phyloP scores from a whole-genome alignment of 2,329 filamentous ascomycete genomes.

The Sclerotinia nivalis region DNA sequence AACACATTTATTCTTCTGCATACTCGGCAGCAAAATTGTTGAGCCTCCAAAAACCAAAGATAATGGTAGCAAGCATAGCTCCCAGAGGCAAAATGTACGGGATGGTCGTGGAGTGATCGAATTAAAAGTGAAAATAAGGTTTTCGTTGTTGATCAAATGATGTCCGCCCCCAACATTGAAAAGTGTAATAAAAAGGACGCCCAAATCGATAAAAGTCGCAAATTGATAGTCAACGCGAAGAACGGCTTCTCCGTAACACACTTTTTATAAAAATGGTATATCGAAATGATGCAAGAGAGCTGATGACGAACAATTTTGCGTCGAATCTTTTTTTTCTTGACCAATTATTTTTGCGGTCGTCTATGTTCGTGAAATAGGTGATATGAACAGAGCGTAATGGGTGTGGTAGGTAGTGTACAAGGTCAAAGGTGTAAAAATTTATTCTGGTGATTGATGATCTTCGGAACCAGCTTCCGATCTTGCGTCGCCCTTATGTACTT shows the following conservation, averaged over 20 bases:
- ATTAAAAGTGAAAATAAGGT: conserved; percentile 14
- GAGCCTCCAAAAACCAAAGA: not conserved
- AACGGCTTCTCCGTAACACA: not conserved
- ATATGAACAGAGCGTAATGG: conserved; percentile 16
- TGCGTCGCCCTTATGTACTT: conserved; percentile 84
- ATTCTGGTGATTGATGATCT: conserved; percentile 57
- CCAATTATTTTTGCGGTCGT: conserved; percentile 13
- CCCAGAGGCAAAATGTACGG: not conserved
- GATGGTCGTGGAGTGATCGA: not conserved
- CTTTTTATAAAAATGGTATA: not conserved
- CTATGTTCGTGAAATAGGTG: conserved; percentile 17
- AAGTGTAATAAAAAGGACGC: not conserved
- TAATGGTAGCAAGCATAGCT: not conserved
- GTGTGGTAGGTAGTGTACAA: conserved; percentile 13
- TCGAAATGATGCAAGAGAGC: conserved; percentile 14
- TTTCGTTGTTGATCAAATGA: not conserved
- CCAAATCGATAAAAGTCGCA: not conserved
- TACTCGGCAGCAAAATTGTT: not conserved
- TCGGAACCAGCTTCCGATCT: conserved; percentile 64
- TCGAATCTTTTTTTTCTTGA: not conserved
- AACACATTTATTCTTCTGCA: conserved; percentile 14
- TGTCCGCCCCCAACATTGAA: not conserved
- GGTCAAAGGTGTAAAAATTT: not conserved
- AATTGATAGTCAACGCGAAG: not conserved
- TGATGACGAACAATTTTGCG: not conserved